Percentiles rank a stretch among this genome's conserved stretches.
Evolutionary conservation across 2,329 filamentous ascomycete species (phyloP).

Genomic region (Ampelomyces quisqualis): DNA sequence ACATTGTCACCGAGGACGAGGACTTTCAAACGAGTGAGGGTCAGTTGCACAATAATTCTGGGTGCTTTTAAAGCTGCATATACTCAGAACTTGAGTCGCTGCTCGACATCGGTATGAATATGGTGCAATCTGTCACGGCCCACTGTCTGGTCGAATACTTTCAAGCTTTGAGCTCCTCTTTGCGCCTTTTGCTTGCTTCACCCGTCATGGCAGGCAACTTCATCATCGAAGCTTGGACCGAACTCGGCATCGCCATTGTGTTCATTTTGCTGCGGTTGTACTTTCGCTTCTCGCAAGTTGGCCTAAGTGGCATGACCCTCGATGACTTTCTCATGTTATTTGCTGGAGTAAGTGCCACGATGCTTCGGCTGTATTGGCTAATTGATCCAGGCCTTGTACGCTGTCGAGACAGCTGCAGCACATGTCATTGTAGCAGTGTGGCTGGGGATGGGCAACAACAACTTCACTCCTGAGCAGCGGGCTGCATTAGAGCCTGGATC

Average conservation of each 20-base stretch:
- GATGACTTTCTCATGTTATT: constrained; percentile 63
- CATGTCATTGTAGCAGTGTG: constrained; percentile 50
- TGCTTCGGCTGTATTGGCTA: background rate
- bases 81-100: background rate
- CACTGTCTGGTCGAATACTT: background rate
- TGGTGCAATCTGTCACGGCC: background rate
- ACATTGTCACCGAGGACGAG: background rate
- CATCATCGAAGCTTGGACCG: constrained; percentile 10
- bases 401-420: constrained; percentile 51
- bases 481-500: constrained; percentile 47
- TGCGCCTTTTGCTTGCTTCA: background rate
- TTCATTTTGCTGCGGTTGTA: constrained; percentile 55
- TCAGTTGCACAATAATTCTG: background rate
- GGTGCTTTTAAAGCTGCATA: background rate
- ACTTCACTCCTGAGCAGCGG: constrained; percentile 55
- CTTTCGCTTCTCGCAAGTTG: constrained; percentile 52
- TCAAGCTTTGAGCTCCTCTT: background rate
- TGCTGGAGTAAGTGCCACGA: constrained; percentile 48
- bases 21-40: background rate
- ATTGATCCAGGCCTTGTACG: constrained; percentile 50
- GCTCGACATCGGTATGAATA: background rate
- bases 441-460: constrained; percentile 5
- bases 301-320: constrained; percentile 53
- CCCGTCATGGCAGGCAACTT: constrained; percentile 4
- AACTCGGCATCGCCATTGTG: constrained; percentile 33